These are phyloP conservation scores for Pachyrhizus erosus DNA, from an alignment of 306 rosid species.

Conservation along the genomic window DNA sequence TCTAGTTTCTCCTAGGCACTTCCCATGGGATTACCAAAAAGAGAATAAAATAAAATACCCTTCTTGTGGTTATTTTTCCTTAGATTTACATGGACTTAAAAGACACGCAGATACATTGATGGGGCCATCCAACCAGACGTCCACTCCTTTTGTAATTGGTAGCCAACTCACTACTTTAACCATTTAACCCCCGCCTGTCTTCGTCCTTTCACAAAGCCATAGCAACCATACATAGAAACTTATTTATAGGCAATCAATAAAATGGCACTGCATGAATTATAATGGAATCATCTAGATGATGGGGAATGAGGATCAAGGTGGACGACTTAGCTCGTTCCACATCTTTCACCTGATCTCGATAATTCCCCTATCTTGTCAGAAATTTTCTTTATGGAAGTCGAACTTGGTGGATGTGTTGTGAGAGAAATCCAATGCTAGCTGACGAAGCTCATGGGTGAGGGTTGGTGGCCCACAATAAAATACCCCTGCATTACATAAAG, in stretches of 20 bases:
- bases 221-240: conserved; percentile 3
- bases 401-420: conserved; percentile 63
- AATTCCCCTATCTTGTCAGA: conserved; percentile 44
- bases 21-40: background rate
- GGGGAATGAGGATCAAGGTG: background rate
- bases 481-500: conserved; percentile 62
- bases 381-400: conserved; percentile 69
- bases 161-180: conserved; percentile 32
- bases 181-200: conserved; percentile 1
- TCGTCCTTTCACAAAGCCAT: conserved; percentile 29
- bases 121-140: background rate
- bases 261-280: conserved; percentile 8
- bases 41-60: background rate
- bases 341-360: background rate
- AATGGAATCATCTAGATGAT: background rate
- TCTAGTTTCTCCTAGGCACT: background rate
- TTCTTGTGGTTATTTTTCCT: conserved; percentile 12
- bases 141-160: conserved; percentile 31
- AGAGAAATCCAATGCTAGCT: conserved; percentile 62
- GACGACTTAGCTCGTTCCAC: conserved; percentile 26
- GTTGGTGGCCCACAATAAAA: conserved; percentile 67
- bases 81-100: conserved; percentile 10
- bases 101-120: background rate
- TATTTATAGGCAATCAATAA: conserved; percentile 22
- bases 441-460: conserved; percentile 50